Evolutionary conservation across 345 rosid genomes (phyloP), one percentile per base, ranked within the genome.

Genomic region (Triadica sebifera): DNA sequence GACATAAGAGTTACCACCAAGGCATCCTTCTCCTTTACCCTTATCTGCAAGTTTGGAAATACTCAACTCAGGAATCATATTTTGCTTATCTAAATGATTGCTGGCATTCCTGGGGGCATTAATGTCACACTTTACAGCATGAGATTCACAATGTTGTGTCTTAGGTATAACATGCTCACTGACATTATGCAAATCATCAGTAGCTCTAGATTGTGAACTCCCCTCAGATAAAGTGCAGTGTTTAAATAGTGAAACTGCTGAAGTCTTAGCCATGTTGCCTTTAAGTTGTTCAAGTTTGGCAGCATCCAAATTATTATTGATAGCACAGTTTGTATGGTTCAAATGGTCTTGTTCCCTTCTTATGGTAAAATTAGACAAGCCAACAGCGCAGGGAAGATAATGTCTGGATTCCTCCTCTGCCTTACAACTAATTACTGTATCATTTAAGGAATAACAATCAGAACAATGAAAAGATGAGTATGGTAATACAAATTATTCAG

Each of bases 351-450:
- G 68, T 58, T 76, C 81, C 64, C 72, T 79, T 79, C 76, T 53
- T 58, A 59, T 19, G 25, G 69, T 39, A 4, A 71, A 45, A 72
- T 65, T 60, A 29, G 81, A 77, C 22, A 79, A 53, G 52, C 71
- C 79, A n/a, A 78, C 50, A 25, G 55, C 75, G 74, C 53, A 63
- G 34, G 69, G 76, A 77, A 69, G 51, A 73, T 47, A 45, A 63
- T 52, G 65, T 66, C 85, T 67, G 70, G 77, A 25, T 75, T 77
- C 73, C 65, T 71, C 81, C 52, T 43, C 82, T 72, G 73, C 80
- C 72, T 65, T 37, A 10, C 29, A 66, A 75, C 51, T 62, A 13
- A 66, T 29, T n/a, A 70, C 86, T 85, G 89, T 82, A 81, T 61
- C 70, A 79, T 72, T 69, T 59, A 74, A 82, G 69, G 69, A 68